Percentiles rank a stretch among this genome's conserved stretches.
Conservation (phyloP, 2,329 filamentous ascomycete genomes). For the Ceratocystis lukuohia region DNA sequence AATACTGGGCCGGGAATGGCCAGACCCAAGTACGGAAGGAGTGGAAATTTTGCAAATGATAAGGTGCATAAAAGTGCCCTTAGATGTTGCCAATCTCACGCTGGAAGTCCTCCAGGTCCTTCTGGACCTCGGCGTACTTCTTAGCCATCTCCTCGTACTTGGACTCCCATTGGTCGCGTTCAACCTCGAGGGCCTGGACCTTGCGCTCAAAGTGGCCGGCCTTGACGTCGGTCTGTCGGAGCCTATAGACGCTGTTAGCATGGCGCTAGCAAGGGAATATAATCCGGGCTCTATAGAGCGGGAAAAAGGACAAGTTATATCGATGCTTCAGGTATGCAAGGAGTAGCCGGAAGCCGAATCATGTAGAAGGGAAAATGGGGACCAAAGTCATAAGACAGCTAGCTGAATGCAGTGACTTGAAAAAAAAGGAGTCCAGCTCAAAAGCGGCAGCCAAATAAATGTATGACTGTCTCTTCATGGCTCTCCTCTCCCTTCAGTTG, state of each 20-base stretch:
- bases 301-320: neutral
- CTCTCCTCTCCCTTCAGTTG: neutral
- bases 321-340: neutral
- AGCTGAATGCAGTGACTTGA: neutral
- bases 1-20: neutral
- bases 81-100: conserved; percentile 87
- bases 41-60: conserved; percentile 13
- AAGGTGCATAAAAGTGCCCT: conserved; percentile 25
- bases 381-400: neutral
- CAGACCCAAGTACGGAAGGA: neutral
- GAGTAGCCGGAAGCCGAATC: neutral
- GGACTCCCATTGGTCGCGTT: conserved; percentile 86
- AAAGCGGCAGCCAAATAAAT: too few relatives aligned
- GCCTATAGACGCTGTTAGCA: conserved; percentile 39
- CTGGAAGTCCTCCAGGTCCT: conserved; percentile 85
- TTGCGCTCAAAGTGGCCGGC: conserved; percentile 98
- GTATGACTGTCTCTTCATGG: too few relatives aligned
- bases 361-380: neutral
- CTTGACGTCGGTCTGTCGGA: conserved; percentile 98
- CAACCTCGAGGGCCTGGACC: conserved; percentile 86
- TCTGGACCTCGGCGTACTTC: conserved; percentile 72
- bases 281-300: neutral
- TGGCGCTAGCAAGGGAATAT: neutral
- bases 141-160: conserved; percentile 97
- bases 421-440: neutral